Base-by-base conservation (phyloP, 2,329 filamentous ascomycete genomes). In the Tolypocladium ovalisporum region DNA sequence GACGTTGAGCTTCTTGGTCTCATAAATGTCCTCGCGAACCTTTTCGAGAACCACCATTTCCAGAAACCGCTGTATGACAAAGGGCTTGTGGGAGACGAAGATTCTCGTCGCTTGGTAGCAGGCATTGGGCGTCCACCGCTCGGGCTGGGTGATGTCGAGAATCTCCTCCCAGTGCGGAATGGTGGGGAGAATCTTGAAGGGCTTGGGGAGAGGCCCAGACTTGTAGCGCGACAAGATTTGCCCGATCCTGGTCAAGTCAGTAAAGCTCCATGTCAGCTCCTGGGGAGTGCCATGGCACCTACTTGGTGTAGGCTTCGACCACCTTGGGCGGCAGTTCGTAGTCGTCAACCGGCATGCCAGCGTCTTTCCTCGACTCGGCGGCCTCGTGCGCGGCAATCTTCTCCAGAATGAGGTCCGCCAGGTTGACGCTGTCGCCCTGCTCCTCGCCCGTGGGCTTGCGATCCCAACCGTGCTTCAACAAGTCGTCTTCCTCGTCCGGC, bases 301-400 rank as follows among this genome's bases (percentile, higher is more conserved):
- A 89, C 85, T 96, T 95, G 60, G 88, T 88, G 71, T 95, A 97
- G 19, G 96, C 93, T 68, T 97, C 93, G 19, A 97, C 81, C 17
- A 97, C 91, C 74, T 96, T 97, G 49, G 87, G 87, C 2, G 91
- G 91, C 55, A 99, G 79, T 69, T 96, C 89, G 54, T 90, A 86
- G 24, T 90, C 88, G 60, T 96, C 92, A 62, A 94, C 88, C 1
- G 84, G 80, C 0, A 80, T 71, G 22, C 79, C 81, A 56, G 83
- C 59, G 40, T 68, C 69, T 34, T 67, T 68, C 52, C 70, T 64
- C 19, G 70, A 77, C 62, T 86, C 79, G 36, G 80, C 80, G 4
- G 89, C 88, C 75, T 99, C 94, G 66, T 95, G 89, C 59, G 89
- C 87, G 5, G 91, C 90, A 68, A 99, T 99, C 74, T 96, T 96